Evolutionary conservation across 148 eudicot species (phyloP).

Genomic region (Nepenthes mirabilis): DNA sequence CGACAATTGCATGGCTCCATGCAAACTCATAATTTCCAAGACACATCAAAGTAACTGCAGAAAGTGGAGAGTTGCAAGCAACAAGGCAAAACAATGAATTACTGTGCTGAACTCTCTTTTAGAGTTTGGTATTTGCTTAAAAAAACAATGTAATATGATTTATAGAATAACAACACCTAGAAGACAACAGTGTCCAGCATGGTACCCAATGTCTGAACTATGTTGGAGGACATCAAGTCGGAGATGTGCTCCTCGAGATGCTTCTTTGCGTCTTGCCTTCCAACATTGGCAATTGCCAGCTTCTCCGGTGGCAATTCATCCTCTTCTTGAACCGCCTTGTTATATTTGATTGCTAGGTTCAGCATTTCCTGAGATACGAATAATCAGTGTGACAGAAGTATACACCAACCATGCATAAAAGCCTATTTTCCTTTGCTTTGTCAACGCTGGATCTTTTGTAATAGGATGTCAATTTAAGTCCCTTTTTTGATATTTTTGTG

Average conservation of each 20-base stretch:
- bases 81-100: no score
- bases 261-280: conserved; percentile 95
- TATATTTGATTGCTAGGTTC: conserved; percentile 65
- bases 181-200: conserved; percentile 96
- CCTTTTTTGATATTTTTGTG: no score
- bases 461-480: no score
- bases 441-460: no score
- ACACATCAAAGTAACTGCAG: no score
- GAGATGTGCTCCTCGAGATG: conserved; percentile 96
- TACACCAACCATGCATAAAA: background rate
- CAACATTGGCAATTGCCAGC: conserved; percentile 88
- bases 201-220: conserved; percentile 81
- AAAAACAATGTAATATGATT: no score
- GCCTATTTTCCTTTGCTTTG: background rate
- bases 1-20: no score
- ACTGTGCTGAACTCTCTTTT: no score
- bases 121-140: no score
- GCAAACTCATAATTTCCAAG: no score
- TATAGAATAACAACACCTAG: conserved; percentile 7
- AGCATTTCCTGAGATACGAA: conserved; percentile 68
- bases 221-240: conserved; percentile 90
- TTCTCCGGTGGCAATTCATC: conserved; percentile 91
- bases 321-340: conserved; percentile 96
- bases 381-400: background rate
- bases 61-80: no score